Percentiles rank a stretch among this genome's conserved stretches.
Conservation (phyloP, 2,329 filamentous ascomycete species). For the Aureobasidium sp. region DNA sequence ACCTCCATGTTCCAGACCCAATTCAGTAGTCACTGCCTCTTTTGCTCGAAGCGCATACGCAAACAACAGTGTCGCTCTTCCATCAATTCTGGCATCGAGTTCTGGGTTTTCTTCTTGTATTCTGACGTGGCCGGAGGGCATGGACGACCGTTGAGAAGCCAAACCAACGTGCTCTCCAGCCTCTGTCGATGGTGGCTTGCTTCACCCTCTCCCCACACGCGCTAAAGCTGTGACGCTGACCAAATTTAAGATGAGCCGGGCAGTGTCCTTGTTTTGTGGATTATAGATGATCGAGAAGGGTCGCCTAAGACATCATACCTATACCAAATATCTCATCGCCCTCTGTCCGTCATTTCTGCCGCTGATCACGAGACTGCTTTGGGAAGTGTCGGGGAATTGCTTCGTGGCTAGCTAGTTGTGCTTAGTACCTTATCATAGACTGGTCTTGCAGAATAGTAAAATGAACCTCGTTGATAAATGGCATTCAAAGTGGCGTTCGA, state of each 20-base stretch:
- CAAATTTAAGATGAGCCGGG: not conserved
- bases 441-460: not conserved
- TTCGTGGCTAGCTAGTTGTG: not conserved
- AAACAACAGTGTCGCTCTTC: not conserved
- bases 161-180: not conserved
- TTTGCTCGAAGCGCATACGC: not conserved
- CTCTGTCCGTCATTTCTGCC: not conserved
- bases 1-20: not conserved
- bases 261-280: not conserved
- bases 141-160: not conserved
- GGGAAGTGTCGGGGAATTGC: not conserved
- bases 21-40: not conserved
- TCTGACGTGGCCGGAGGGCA: not conserved
- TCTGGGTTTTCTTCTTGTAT: not conserved
- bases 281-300: not conserved
- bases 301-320: not conserved
- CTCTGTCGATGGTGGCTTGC: constrained; percentile 3
- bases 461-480: not conserved
- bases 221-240: not conserved
- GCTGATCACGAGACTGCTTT: not conserved
- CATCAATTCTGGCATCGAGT: not conserved
- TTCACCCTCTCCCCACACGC: not conserved
- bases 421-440: not conserved
- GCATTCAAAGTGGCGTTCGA: not conserved
- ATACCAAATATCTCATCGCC: not conserved